phyloP scores from a whole-genome alignment of 2,329 filamentous ascomycete species.

The Thermothelomyces thermophilus region DNA sequence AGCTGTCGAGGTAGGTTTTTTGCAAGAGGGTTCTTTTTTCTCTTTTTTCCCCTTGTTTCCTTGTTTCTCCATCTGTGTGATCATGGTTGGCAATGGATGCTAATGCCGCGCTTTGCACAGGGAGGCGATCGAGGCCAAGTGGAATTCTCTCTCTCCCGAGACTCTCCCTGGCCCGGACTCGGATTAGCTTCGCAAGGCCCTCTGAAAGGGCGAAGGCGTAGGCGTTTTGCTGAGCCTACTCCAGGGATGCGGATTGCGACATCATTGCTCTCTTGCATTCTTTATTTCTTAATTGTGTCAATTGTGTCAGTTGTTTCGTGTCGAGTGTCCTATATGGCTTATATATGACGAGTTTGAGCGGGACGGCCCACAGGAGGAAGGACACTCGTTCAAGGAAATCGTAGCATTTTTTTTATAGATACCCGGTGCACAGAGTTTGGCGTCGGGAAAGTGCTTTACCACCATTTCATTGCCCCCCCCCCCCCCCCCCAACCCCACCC shows the following conservation, averaged over 20 bases:
- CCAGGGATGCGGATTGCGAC: not conserved
- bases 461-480: too few species aligned
- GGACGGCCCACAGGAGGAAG: too few species aligned
- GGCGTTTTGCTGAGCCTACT: not conserved
- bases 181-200: slow-evolving; percentile 1
- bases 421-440: too few species aligned
- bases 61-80: not conserved
- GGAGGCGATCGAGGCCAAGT: slow-evolving; percentile 2
- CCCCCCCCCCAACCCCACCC: too few species aligned
- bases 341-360: too few species aligned
- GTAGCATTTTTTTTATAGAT: too few species aligned
- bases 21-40: slow-evolving; percentile 24
- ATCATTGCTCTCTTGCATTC: not conserved
- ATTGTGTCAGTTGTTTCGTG: not conserved
- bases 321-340: too few species aligned
- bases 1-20: slow-evolving; percentile 36
- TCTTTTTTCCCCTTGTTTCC: not conserved
- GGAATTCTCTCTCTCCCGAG: slow-evolving; percentile 5
- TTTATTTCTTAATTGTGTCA: not conserved
- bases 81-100: not conserved
- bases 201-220: too few species aligned
- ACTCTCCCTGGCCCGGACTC: slow-evolving; percentile 9
- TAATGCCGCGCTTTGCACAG: not conserved
- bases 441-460: too few species aligned
- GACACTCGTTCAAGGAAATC: too few species aligned